Conservation (phyloP, 2,329 filamentous ascomycete genomes). For the Malbranchea cinnamomea region DNA sequence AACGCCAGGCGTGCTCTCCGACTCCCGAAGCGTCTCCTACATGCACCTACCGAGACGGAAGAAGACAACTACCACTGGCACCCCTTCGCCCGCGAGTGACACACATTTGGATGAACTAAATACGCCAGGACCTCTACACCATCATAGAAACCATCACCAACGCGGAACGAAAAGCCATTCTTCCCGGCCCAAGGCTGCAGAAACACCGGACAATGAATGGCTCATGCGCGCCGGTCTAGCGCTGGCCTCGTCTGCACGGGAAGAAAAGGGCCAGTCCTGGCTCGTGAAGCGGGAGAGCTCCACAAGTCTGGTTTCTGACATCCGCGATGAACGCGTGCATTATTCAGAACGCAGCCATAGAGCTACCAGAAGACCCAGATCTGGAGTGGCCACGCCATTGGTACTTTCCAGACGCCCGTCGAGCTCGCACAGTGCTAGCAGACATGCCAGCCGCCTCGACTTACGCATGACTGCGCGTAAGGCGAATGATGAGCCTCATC, state of each 20-base stretch:
- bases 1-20: constrained; percentile 28
- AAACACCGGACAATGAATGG: constrained; percentile 38
- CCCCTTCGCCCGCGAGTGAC: constrained; percentile 22
- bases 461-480: constrained; percentile 29
- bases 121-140: constrained; percentile 15
- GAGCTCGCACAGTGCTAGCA: constrained; percentile 19
- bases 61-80: constrained; percentile 21
- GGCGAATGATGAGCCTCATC: too few relatives aligned
- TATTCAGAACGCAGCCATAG: constrained; percentile 13
- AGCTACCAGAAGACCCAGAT: constrained; percentile 18
- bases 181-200: constrained; percentile 6
- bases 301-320: constrained; percentile 35
- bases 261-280: constrained; percentile 50
- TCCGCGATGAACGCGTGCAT: constrained; percentile 16
- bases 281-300: constrained; percentile 40
- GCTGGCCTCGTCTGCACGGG: constrained; percentile 41
- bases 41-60: constrained; percentile 17
- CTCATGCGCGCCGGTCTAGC: constrained; percentile 43
- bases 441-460: constrained; percentile 20
- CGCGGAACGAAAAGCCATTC: constrained; percentile 7
- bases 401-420: constrained; percentile 19
- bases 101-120: constrained; percentile 19
- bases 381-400: constrained; percentile 22
- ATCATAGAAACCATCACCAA: constrained; percentile 7
- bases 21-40: constrained; percentile 26